Conservation (phyloP, 2,329 filamentous ascomycete species). For the Teratosphaeria zuluensis region DNA sequence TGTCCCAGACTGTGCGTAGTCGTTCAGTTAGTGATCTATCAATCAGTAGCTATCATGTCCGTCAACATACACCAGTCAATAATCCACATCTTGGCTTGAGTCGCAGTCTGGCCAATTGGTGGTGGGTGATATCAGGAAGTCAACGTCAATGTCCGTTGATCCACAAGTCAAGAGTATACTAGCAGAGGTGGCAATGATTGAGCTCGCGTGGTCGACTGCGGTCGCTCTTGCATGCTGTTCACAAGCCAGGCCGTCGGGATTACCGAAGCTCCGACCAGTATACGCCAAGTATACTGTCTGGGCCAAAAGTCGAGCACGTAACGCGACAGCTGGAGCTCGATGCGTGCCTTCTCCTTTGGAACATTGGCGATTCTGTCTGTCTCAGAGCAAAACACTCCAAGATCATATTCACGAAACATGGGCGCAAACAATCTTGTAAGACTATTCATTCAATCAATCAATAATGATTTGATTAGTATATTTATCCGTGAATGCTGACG, state of each 20-base stretch:
- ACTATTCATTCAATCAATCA: neutral
- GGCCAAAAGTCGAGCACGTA: neutral
- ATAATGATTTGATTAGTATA: neutral
- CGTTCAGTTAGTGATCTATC: neutral
- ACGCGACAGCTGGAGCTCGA: neutral
- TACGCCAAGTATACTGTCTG: neutral
- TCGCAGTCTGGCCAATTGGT: neutral
- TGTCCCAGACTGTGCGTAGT: constrained; percentile 62
- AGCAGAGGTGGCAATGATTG: neutral
- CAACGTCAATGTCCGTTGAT: neutral
- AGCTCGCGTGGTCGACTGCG: neutral
- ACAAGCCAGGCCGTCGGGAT: neutral
- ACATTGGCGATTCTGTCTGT: neutral
- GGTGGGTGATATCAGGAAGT: neutral
- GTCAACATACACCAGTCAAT: constrained; percentile 76
- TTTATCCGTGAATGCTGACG: neutral
- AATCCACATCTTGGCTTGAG: constrained; percentile 64
- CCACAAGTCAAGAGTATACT: neutral
- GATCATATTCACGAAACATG: constrained; percentile 4
- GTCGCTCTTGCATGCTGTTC: neutral
- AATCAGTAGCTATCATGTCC: neutral
- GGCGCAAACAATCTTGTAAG: constrained; percentile 13
- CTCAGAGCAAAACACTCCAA: neutral
- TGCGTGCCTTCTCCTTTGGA: neutral
- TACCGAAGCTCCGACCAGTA: neutral